Evolutionary conservation across 345 rosid genomes (phyloP).

Genomic region (Hevea brasiliensis): DNA sequence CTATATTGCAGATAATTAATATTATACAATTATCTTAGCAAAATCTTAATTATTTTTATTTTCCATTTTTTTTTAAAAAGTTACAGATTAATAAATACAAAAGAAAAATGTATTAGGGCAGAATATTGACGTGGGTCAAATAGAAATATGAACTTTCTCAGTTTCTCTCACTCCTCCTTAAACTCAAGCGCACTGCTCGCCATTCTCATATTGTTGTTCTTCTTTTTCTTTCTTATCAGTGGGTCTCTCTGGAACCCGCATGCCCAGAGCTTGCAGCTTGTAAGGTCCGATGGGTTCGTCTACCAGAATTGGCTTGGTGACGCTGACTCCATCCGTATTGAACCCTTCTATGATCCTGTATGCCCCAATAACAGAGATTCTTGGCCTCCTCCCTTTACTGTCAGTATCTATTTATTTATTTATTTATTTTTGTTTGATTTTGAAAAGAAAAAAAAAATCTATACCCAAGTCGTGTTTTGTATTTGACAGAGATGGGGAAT

Average conservation of each 20-base stretch:
- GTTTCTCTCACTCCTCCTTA: no score
- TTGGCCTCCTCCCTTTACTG: conserved; percentile 93
- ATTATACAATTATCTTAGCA: no score
- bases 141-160: no score
- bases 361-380: conserved; percentile 84
- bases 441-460: no score
- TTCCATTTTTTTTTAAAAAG: no score
- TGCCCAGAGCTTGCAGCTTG: conserved; percentile 77
- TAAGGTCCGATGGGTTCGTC: conserved; percentile 70
- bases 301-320: conserved; percentile 36
- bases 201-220: conserved; percentile 12
- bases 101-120: no score
- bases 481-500: neutral
- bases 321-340: conserved; percentile 55
- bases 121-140: no score
- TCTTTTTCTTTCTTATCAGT: conserved; percentile 18
- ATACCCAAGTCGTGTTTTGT: neutral
- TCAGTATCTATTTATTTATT: conserved; percentile 31
- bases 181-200: neutral
- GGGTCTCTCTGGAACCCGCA: conserved; percentile 8
- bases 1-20: no score
- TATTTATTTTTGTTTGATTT: no score
- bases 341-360: conserved; percentile 86
- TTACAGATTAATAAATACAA: no score
- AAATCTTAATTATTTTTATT: no score